These are phyloP conservation scores for Cochlearia excelsa DNA, from an alignment of 345 rosid genomes.

Conservation along the genomic window DNA sequence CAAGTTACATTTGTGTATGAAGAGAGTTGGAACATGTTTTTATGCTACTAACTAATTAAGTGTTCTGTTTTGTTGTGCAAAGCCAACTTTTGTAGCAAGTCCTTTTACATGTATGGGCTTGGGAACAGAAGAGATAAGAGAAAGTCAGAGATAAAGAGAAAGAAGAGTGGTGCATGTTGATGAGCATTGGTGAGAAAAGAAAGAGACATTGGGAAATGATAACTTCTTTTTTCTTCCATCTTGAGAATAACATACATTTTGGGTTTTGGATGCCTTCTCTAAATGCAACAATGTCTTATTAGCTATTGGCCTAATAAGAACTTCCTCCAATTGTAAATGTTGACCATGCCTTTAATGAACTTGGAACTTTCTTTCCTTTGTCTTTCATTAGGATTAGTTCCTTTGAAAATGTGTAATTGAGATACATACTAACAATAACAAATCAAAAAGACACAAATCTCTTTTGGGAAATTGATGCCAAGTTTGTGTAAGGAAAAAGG, in stretches of 20 bases:
- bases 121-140: constrained; percentile 66
- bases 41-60: too few species aligned
- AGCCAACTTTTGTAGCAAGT: constrained; percentile 38
- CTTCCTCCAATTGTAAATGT: constrained; percentile 1
- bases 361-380: not conserved
- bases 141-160: constrained; percentile 43
- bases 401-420: not conserved
- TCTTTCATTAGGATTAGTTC: not conserved
- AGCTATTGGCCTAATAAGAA: not conserved
- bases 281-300: not conserved
- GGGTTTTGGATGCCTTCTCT: not conserved
- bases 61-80: constrained; percentile 38
- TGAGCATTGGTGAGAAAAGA: constrained; percentile 39
- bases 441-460: not conserved
- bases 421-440: too few species aligned
- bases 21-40: constrained; percentile 54
- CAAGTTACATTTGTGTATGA: constrained; percentile 34
- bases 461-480: constrained; percentile 18
- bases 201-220: constrained; percentile 45
- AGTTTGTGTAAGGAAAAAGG: constrained; percentile 14
- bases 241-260: constrained; percentile 25
- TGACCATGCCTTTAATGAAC: constrained; percentile 15
- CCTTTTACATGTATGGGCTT: constrained; percentile 59
- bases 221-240: constrained; percentile 13
- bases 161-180: too few species aligned